A percentile compares a stretch with the other conserved stretches of the same genome.
Evolutionary conservation across 2,329 filamentous ascomycete genomes (phyloP).

Genomic region (Claviceps spartinae): DNA sequence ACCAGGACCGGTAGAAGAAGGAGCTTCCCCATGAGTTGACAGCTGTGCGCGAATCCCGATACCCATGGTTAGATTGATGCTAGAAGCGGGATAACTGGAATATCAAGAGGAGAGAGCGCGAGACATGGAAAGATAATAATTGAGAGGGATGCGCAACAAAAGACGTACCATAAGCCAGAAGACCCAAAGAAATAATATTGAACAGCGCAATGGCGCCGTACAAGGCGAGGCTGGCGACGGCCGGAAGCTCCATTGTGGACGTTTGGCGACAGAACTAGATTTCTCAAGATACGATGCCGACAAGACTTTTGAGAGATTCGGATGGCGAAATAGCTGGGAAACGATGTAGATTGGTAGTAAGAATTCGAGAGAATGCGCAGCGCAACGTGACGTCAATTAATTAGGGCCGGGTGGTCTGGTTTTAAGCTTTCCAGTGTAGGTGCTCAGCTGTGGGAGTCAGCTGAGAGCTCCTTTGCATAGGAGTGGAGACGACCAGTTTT

Average conservation of each 20-base stretch:
- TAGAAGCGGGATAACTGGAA: too few relatives aligned
- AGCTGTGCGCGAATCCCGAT: constrained; percentile 1
- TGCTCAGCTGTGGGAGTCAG: not conserved
- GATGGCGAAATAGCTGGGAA: not conserved
- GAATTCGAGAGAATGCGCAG: not conserved
- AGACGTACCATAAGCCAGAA: constrained; percentile 6
- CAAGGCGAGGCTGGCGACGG: constrained; percentile 3
- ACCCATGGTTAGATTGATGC: not conserved
- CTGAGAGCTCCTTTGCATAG: too few relatives aligned
- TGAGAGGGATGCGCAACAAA: not conserved
- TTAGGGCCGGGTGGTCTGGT: not conserved
- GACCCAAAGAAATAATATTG: constrained; percentile 5
- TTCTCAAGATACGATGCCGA: not conserved
- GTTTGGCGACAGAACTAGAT: not conserved
- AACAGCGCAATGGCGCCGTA: constrained; percentile 5
- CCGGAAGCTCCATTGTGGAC: constrained; percentile 5
- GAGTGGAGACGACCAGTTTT: not conserved
- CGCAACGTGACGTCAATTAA: not conserved
- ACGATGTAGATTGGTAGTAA: not conserved
- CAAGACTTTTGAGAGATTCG: not conserved
- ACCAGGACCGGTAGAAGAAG: constrained; percentile 26
- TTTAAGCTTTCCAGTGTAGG: not conserved
- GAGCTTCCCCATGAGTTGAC: constrained; percentile 3
- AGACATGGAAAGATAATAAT: not conserved
- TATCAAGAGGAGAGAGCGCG: too few relatives aligned